phyloP scores from a whole-genome alignment of 257 asterid genomes.

The Cordia subcordata region DNA sequence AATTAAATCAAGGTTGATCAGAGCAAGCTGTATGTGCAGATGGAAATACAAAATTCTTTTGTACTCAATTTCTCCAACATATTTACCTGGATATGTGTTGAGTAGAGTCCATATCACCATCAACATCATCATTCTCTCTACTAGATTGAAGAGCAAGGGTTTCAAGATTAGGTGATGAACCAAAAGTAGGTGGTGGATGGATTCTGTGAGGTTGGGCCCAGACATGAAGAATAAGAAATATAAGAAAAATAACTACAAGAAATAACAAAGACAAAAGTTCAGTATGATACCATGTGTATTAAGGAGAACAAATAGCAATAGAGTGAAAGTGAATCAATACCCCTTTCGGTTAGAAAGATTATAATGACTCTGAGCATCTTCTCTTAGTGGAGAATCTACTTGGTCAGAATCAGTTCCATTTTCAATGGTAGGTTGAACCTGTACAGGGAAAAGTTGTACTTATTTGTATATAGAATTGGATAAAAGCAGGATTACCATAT shows the following conservation, averaged over 20 bases:
- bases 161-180: constrained; percentile 44
- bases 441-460: constrained; percentile 12
- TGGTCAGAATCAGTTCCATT: constrained; percentile 23
- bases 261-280: background rate
- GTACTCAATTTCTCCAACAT: background rate
- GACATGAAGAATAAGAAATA: constrained; percentile 4
- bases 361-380: constrained; percentile 34
- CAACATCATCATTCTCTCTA: constrained; percentile 12
- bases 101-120: constrained; percentile 23
- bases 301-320: background rate
- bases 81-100: constrained; percentile 34
- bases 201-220: constrained; percentile 14
- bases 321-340: constrained; percentile 8
- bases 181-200: constrained; percentile 55
- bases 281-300: background rate
- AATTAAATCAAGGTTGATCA: too few relatives aligned
- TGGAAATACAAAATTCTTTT: background rate
- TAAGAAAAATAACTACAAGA: background rate
- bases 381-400: constrained; percentile 18
- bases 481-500: background rate
- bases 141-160: constrained; percentile 29
- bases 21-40: too few relatives aligned
- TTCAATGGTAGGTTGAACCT: constrained; percentile 28
- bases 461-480: background rate
- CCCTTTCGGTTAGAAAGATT: constrained; percentile 16